Base-by-base conservation (phyloP, 768 basidiomycete genomes). In the Amanita molliuscula region DNA sequence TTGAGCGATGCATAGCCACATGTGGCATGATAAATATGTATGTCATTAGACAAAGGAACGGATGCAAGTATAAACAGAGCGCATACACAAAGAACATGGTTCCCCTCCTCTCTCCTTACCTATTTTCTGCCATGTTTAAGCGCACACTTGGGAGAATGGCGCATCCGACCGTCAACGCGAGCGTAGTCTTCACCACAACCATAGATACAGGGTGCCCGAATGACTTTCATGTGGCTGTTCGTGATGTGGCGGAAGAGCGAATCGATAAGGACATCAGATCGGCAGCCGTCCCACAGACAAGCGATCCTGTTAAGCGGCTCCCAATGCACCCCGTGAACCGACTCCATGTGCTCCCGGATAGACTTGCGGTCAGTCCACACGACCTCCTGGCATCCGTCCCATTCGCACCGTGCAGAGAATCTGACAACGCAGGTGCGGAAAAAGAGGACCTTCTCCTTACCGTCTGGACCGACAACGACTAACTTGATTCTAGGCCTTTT, bases 221-320 rank as follows among this genome's bases (percentile, higher is more conserved):
- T 13, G 34, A 47, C 46, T 4, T 47, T 33, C 46, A 47, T 47
- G 11, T 47, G 46, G 15, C 35, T 25, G 35, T 28, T 47, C 20
- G 46, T 47, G 13, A 47, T 28, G 15, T 47, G 46, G 35, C 46
- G 46, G 23, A 47, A 47, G 15, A 47, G 36, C 9, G 46, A 47
- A 11, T 37, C 46, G 35, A 26, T 26, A 6, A 13, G 37, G 35
- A 47, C 7, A 15, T 25, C 23, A 0, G 20, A 4, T 15, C 6
- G 9, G 23, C 46, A 47, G 9, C 7, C 15, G 5, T 15, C 5
- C 46, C 46, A 47, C 4, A 35, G 34, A 16, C 46, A 47, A 6
- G 15, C 1, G 34, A 47, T 26, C 20, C 46, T 20, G 13, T 21
- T 3, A 20, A 23, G 13, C 23, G 10, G 34, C 3, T 9, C 34